Conservation (phyloP, 495 filamentous ascomycete species). For the Penicillium fimorum region DNA sequence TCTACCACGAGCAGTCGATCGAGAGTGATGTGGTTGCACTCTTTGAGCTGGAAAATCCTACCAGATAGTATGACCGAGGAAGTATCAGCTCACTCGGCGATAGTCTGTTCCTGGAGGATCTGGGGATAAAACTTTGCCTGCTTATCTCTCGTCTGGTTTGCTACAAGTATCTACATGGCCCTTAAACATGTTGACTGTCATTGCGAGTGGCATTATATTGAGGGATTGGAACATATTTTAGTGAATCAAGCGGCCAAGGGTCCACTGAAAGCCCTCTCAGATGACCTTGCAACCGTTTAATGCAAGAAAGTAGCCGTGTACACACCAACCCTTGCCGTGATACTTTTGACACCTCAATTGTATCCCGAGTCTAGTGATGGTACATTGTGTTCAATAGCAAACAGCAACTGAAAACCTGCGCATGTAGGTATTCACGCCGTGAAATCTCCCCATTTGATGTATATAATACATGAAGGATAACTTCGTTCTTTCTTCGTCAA, state of each 20-base stretch:
- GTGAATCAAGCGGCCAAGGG: background rate
- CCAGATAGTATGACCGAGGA: background rate
- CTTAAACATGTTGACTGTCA: background rate
- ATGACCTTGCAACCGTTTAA: background rate
- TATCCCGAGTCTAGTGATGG: too few species aligned
- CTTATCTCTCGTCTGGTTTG: background rate
- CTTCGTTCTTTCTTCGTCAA: background rate
- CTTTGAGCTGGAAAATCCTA: conserved; percentile 14
- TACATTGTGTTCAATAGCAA: too few species aligned
- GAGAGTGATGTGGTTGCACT: conserved; percentile 22
- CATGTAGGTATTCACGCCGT: background rate
- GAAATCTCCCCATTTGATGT: background rate
- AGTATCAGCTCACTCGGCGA: background rate
- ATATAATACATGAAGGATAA: background rate
- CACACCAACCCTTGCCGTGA: too few species aligned
- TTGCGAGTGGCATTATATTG: background rate
- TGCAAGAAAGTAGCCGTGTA: too few species aligned
- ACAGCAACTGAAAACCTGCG: too few species aligned
- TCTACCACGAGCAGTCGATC: conserved; percentile 13
- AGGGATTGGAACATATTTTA: background rate
- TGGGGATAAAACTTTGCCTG: background rate
- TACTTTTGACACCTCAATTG: too few species aligned
- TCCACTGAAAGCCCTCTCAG: background rate
- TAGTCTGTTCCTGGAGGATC: background rate
- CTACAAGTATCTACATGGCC: too few species aligned